Evolutionary conservation across 305 asterid genomes (phyloP).

Genomic region (Salvia sclarea): DNA sequence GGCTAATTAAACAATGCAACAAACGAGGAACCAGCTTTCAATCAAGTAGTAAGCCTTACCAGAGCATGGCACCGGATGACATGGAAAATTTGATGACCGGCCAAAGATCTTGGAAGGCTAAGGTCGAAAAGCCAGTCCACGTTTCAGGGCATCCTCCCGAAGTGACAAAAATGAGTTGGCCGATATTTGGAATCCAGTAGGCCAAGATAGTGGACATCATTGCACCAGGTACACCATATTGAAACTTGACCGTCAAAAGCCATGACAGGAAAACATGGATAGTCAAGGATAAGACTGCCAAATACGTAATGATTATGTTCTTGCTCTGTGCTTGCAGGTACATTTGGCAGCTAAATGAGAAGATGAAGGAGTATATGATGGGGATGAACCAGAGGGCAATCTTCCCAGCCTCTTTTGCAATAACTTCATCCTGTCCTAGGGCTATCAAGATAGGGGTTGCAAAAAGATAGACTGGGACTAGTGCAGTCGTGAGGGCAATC

Average conservation of each 20-base stretch:
- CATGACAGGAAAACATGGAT: conserved; percentile 62
- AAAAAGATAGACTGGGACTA: conserved; percentile 52
- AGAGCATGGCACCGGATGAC: conserved; percentile 71
- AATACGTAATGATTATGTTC: conserved; percentile 62
- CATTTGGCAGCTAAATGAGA: conserved; percentile 77
- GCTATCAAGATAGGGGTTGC: conserved; percentile 59
- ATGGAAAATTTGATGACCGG: conserved; percentile 64
- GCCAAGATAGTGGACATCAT: conserved; percentile 63
- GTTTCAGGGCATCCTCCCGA: conserved; percentile 69
- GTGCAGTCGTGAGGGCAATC: conserved; percentile 34
- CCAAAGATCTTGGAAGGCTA: conserved; percentile 66
- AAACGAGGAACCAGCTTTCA: neutral
- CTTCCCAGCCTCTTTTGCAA: conserved; percentile 50
- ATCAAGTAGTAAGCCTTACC: conserved; percentile 36
- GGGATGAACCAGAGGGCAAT: conserved; percentile 67
- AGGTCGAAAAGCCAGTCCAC: conserved; percentile 63
- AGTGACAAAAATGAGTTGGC: conserved; percentile 51
- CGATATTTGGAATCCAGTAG: conserved; percentile 67
- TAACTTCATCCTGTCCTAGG: conserved; percentile 63
- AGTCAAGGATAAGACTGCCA: conserved; percentile 49
- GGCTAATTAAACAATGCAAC: neutral
- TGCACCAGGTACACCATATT: conserved; percentile 54
- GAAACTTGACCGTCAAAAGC: conserved; percentile 58
- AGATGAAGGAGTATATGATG: conserved; percentile 50
- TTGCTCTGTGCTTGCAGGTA: conserved; percentile 80